These are phyloP conservation scores for Yamadazyma scolyti DNA, from an alignment of 805 yeast species.

Conservation along the genomic window DNA sequence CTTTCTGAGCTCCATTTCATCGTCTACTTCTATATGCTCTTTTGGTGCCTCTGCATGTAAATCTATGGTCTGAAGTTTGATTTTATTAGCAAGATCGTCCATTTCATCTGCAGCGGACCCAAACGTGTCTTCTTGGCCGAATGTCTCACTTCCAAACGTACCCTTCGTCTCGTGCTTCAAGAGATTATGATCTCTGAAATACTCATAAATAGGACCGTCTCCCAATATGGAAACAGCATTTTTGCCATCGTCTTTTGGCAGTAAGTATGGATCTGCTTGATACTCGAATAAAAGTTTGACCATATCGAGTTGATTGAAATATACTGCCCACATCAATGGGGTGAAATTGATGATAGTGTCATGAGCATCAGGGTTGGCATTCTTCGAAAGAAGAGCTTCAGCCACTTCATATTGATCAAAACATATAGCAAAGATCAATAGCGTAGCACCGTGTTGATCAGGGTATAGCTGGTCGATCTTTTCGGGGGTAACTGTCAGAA, in stretches of 20 bases:
- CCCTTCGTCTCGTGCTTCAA: constrained; percentile 17
- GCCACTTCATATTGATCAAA: constrained; percentile 47
- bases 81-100: constrained; percentile 31
- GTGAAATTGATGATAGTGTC: constrained; percentile 55
- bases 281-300: constrained; percentile 54
- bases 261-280: constrained; percentile 59
- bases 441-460: constrained; percentile 28
- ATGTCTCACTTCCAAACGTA: constrained; percentile 7
- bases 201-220: constrained; percentile 49
- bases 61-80: constrained; percentile 29
- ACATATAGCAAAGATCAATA: constrained; percentile 50
- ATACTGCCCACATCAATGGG: constrained; percentile 86
- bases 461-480: constrained; percentile 20
- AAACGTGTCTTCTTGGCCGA: constrained; percentile 16
- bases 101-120: constrained; percentile 22
- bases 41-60: constrained; percentile 12
- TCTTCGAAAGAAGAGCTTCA: constrained; percentile 41
- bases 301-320: constrained; percentile 52
- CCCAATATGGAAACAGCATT: constrained; percentile 57
- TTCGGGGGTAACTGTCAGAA: too few species aligned
- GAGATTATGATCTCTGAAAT: constrained; percentile 50
- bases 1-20: constrained; percentile 26
- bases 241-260: constrained; percentile 28
- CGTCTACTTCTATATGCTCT: constrained; percentile 16
- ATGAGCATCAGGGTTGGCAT: constrained; percentile 45